phyloP scores from a whole-genome alignment of 768 basidiomycete species.

The Mycena kentingensis region DNA sequence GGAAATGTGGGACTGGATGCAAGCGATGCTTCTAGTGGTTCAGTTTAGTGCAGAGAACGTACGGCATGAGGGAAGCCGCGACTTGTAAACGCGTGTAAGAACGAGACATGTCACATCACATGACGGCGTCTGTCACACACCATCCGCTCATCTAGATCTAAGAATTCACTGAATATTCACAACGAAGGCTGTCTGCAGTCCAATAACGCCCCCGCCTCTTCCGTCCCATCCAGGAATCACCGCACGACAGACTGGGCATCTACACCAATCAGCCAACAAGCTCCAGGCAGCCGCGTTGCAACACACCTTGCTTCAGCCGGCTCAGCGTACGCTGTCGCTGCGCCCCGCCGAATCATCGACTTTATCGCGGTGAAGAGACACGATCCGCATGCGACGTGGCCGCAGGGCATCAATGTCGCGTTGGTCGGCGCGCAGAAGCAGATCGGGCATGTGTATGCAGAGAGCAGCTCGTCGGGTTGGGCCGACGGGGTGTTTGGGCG shows the following conservation, averaged over 20 bases:
- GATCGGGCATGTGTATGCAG: conserved; percentile 76
- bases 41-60: too few species aligned
- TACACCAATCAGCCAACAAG: conserved; percentile 21
- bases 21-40: too few species aligned
- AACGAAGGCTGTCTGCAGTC: conserved; percentile 51
- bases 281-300: background rate
- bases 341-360: conserved; percentile 54
- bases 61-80: too few species aligned
- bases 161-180: conserved; percentile 37
- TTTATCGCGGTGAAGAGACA: conserved; percentile 77
- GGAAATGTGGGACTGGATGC: too few species aligned
- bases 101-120: too few species aligned
- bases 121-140: background rate
- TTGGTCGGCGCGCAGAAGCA: conserved; percentile 77
- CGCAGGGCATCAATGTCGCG: conserved; percentile 78
- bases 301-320: conserved; percentile 43
- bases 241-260: conserved; percentile 74
- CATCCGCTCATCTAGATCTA: background rate
- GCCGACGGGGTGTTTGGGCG: conserved; percentile 6
- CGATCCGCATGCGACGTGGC: conserved; percentile 75
- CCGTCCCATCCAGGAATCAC: conserved; percentile 72
- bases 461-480: conserved; percentile 41
- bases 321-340: conserved; percentile 34
- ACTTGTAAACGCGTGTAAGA: too few species aligned
- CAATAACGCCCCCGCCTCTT: conserved; percentile 66